These are phyloP conservation scores for Lepraria neglecta DNA, from an alignment of 495 filamentous ascomycete genomes.

Conservation along the genomic window DNA sequence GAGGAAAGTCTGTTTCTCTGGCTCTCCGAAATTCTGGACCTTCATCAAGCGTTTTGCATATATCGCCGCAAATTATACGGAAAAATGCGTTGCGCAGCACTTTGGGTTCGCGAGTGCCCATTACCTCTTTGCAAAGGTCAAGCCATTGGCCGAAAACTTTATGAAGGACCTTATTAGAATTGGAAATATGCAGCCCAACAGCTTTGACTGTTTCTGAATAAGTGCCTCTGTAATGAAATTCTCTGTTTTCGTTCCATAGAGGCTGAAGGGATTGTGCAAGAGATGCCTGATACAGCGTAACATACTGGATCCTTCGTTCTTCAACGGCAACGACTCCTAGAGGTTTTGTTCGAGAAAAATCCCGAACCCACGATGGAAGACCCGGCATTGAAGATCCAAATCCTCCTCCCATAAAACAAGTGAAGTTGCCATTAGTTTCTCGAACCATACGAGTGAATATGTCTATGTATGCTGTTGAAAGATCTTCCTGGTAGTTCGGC, in stretches of 20 bases:
- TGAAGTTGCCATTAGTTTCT: not conserved
- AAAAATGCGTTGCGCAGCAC: not conserved
- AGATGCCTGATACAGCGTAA: not conserved
- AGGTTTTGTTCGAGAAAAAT: not conserved
- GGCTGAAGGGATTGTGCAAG: not conserved
- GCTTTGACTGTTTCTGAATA: not conserved
- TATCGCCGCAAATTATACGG: not conserved
- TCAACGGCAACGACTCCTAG: slow-evolving; percentile 1
- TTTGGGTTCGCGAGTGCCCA: not conserved
- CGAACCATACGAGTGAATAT: not conserved
- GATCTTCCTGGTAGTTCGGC: not conserved
- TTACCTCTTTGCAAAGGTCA: not conserved
- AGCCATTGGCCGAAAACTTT: not conserved
- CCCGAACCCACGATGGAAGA: not conserved
- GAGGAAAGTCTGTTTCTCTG: not conserved
- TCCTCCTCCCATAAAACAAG: not conserved
- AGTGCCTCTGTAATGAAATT: not conserved
- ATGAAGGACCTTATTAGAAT: not conserved
- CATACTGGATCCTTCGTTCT: not conserved
- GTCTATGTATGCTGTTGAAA: not conserved
- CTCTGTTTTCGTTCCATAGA: not conserved
- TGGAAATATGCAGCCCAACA: not conserved
- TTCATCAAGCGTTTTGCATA: not conserved
- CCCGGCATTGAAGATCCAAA: not conserved
- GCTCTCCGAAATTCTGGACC: not conserved